These are phyloP conservation scores for Ustilago cynodontis DNA, from an alignment of 1,284 basidiomycete species.

Conservation along the genomic window DNA sequence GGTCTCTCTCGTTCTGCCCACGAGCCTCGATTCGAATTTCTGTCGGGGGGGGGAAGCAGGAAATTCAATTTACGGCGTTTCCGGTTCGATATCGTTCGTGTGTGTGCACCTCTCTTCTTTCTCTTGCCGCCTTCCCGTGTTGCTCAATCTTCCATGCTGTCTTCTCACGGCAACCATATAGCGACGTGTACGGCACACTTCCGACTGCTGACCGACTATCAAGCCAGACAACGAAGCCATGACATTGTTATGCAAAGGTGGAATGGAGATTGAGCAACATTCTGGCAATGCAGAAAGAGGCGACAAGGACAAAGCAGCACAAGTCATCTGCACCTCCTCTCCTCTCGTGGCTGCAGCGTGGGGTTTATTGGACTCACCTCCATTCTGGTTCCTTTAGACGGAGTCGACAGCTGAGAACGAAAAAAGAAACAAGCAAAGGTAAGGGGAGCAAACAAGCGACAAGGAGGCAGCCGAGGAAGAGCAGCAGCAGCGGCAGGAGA, in stretches of 20 bases:
- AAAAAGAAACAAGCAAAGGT: background rate
- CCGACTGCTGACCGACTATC: background rate
- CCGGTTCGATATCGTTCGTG: no score
- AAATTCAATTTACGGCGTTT: conserved; percentile 6
- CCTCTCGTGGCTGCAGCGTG: no score
- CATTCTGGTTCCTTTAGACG: background rate
- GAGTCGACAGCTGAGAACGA: conserved; percentile 6
- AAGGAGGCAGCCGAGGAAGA: no score
- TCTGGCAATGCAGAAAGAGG: no score
- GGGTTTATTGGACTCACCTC: conserved; percentile 6
- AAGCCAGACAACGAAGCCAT: no score
- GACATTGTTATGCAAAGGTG: no score
- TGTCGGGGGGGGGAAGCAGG: background rate
- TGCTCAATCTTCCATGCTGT: background rate
- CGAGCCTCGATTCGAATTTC: no score
- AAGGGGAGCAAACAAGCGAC: background rate
- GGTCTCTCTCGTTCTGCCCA: background rate
- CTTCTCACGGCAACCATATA: background rate
- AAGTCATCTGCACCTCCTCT: no score
- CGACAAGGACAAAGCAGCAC: no score
- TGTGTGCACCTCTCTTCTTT: background rate
- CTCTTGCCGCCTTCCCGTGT: background rate
- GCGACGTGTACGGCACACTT: background rate
- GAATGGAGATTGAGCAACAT: no score
- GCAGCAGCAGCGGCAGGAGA: background rate